Evolutionary conservation across 495 filamentous ascomycete species (phyloP).

Genomic region (Cenococcum geophilum): DNA sequence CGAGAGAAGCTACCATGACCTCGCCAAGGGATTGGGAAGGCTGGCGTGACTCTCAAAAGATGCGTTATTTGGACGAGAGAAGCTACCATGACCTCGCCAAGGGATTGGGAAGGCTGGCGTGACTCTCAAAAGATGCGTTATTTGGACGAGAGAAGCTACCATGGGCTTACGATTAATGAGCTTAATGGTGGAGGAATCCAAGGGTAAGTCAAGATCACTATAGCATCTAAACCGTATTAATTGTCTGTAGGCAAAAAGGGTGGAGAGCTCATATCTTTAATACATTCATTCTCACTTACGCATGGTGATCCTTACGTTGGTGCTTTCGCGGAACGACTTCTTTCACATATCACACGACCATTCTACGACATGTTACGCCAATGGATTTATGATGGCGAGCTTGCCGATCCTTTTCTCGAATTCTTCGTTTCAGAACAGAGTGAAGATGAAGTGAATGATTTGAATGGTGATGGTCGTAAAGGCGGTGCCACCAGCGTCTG

Average conservation of each 20-base stretch:
- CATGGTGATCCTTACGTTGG: slow-evolving; percentile 94
- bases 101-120: slow-evolving; percentile 83
- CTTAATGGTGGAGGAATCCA: slow-evolving; percentile 84
- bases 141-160: slow-evolving; percentile 96
- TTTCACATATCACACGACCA: slow-evolving; percentile 85
- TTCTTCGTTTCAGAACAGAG: slow-evolving; percentile 88
- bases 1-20: too few relatives aligned
- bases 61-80: slow-evolving; percentile 97
- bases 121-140: slow-evolving; percentile 88
- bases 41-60: slow-evolving; percentile 87
- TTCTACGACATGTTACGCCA: slow-evolving; percentile 95
- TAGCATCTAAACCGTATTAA: slow-evolving; percentile 8
- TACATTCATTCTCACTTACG: slow-evolving; percentile 86
- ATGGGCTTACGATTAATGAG: slow-evolving; percentile 95
- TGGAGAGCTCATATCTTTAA: slow-evolving; percentile 87
- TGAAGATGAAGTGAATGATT: slow-evolving; percentile 46
- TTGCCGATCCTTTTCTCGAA: slow-evolving; percentile 90
- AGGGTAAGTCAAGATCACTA: slow-evolving; percentile 46
- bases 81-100: slow-evolving; percentile 52
- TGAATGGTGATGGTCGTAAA: slow-evolving; percentile 34
- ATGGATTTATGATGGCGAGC: slow-evolving; percentile 98
- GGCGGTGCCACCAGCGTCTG: slow-evolving; percentile 79
- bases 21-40: slow-evolving; percentile 65
- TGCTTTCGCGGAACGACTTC: slow-evolving; percentile 86
- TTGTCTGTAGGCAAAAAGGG: slow-evolving; percentile 61